Evolutionary conservation across 2,329 filamentous ascomycete species (phyloP).

Genomic region (Fusarium compactum): DNA sequence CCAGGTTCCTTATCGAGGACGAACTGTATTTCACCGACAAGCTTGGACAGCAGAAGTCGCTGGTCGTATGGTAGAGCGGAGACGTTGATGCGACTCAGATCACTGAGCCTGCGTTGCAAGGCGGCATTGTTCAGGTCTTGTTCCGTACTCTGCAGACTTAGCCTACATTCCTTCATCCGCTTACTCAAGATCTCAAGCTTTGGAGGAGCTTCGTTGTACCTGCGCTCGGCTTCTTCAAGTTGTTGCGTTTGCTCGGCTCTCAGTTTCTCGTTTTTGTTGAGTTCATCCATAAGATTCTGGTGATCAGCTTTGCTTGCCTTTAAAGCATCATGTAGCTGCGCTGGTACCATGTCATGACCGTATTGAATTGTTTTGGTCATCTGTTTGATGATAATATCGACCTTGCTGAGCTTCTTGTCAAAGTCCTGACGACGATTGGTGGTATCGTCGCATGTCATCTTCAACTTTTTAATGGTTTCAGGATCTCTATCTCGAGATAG

Average conservation of each 20-base stretch:
- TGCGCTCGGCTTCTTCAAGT: background rate
- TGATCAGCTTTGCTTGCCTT: background rate
- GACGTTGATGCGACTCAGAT: background rate
- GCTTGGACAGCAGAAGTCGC: background rate
- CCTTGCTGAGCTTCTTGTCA: background rate
- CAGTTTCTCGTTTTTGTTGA: rapidly evolving
- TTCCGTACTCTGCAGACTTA: background rate
- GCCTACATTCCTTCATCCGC: background rate
- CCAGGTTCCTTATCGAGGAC: background rate
- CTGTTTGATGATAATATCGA: background rate
- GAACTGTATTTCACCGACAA: background rate
- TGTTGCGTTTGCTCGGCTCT: too few relatives aligned
- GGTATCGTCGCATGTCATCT: too few relatives aligned
- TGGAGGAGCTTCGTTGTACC: background rate
- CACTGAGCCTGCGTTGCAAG: background rate
- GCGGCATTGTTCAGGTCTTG: background rate
- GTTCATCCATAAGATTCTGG: too few relatives aligned
- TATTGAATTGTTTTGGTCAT: background rate
- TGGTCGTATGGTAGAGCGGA: background rate
- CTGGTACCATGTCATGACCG: background rate
- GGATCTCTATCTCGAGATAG: background rate
- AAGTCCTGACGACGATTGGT: background rate
- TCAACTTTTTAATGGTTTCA: too few relatives aligned
- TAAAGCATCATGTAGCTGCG: background rate
- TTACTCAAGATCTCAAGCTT: background rate